Evolutionary conservation across 352 stramenopile genomes (phyloP).

Genomic region (Pythium plurisporium): DNA sequence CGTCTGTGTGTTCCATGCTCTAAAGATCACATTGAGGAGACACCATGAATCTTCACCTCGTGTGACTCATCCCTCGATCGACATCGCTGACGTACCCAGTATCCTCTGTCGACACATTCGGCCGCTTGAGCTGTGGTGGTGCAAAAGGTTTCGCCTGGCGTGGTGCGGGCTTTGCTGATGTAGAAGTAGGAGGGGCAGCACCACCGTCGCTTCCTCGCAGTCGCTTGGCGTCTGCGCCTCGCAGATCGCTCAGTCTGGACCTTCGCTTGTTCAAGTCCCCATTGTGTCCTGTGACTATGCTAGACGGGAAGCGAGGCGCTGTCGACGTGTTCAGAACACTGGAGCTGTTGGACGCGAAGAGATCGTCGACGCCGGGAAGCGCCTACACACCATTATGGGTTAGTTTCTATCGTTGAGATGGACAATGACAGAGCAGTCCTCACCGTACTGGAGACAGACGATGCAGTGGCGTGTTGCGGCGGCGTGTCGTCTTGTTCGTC

Average conservation of each 20-base stretch:
- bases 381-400: not conserved
- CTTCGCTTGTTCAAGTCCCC: slow-evolving; percentile 3
- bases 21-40: slow-evolving; percentile 12
- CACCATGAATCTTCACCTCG: not conserved
- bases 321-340: slow-evolving; percentile 2
- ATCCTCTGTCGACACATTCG: slow-evolving; percentile 73
- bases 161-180: not conserved
- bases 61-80: not conserved
- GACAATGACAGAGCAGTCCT: too few species aligned
- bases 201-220: not conserved
- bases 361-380: slow-evolving; percentile 22
- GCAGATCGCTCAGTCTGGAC: not conserved
- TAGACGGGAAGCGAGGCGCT: not conserved
- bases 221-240: slow-evolving; percentile 6
- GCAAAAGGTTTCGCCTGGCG: slow-evolving; percentile 8
- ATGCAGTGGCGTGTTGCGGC: too few species aligned
- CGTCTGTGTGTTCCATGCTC: slow-evolving; percentile 65
- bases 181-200: too few species aligned
- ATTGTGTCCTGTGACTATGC: not conserved
- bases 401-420: too few species aligned
- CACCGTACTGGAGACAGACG: too few species aligned
- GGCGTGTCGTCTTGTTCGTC: slow-evolving; percentile 17
- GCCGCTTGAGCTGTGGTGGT: slow-evolving; percentile 57
- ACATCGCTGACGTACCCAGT: slow-evolving; percentile 29
- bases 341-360: slow-evolving; percentile 10